These are phyloP conservation scores for Sugiyamaella neomexicana DNA, from an alignment of 1,139 yeast genomes.

Conservation along the genomic window DNA sequence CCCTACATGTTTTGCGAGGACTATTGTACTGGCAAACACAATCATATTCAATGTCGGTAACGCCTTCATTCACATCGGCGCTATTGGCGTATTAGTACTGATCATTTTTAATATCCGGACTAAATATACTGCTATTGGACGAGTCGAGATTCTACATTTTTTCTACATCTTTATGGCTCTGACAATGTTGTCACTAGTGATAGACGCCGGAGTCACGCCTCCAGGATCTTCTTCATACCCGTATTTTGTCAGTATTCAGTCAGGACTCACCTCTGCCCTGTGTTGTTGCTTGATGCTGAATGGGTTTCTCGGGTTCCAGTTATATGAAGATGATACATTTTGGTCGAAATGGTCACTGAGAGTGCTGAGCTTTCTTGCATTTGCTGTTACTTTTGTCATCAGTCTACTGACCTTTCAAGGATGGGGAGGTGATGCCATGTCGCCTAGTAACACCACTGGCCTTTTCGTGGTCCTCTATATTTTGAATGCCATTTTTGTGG, in stretches of 20 bases:
- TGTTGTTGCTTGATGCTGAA: constrained; percentile 68
- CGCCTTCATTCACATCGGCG: constrained; percentile 79
- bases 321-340: constrained; percentile 91
- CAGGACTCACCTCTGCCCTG: constrained; percentile 69
- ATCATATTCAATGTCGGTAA: constrained; percentile 89
- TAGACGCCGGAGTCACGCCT: constrained; percentile 91
- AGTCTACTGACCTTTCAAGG: constrained; percentile 69
- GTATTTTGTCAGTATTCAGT: constrained; percentile 78
- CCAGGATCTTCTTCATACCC: constrained; percentile 75
- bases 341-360: constrained; percentile 62
- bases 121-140: constrained; percentile 91
- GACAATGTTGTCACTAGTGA: constrained; percentile 65
- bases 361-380: constrained; percentile 51
- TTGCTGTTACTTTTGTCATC: constrained; percentile 64
- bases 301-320: constrained; percentile 79
- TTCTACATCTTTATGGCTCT: constrained; percentile 61
- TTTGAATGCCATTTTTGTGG: constrained; percentile 65
- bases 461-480: constrained; percentile 70
- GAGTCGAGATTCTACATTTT: constrained; percentile 79
- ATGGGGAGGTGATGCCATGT: constrained; percentile 50
- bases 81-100: constrained; percentile 61
- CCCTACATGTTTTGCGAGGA: constrained; percentile 79
- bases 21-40: constrained; percentile 86
- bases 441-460: constrained; percentile 55
- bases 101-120: constrained; percentile 77